Base-by-base conservation (phyloP, 2,329 filamentous ascomycete genomes). In the Venturiaceae sp. region DNA sequence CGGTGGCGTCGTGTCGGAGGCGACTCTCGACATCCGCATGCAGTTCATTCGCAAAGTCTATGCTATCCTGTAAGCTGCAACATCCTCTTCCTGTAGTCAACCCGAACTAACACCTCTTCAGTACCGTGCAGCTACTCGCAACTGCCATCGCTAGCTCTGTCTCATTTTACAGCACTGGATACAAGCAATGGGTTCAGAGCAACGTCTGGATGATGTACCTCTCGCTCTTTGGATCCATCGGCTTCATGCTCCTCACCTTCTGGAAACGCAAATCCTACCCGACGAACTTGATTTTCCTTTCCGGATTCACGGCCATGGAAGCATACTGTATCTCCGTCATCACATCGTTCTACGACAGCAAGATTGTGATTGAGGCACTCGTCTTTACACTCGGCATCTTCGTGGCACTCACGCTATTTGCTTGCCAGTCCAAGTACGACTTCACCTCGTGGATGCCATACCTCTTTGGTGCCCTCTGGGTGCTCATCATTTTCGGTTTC, bases 361-460 rank as follows among this genome's bases (percentile, higher is more conserved):
- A 79, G 55, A 86, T 97, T 68, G 94, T 99, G 23, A 81, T 99
- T 53, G 87, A 96, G 74, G 94, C 94, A 16, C 86, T 96, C 34
- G 75, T 96, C 63, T 84, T 99, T 60, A 99, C 94, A 1, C 72
- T 84, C 9, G 83, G 77, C 56, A 83, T 86, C 65, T 86, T 86
- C 66, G 73, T 85, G 50, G 81, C 79, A 32, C 71, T 86, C 59
- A 85, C 82, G 3, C 74, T 92, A 47, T 97, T 99, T 72, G 94
- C 94, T 54, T 96, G 92, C 82, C 94, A 99, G 78, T 89, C 88
- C 63, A 95, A 95, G 73, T 99, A 99, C 71, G 94, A 99, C 78
- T 99, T 99, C 72, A 97, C 92, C 1, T 87, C 84, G 63, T 99
- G 94, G 92, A 89, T 92, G 79, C 92, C 94, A 19, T 97, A 96